Evolutionary conservation across 2,329 filamentous ascomycete genomes (phyloP), one percentile per base, ranked within the genome.

Genomic region (Fusarium nurragi): DNA sequence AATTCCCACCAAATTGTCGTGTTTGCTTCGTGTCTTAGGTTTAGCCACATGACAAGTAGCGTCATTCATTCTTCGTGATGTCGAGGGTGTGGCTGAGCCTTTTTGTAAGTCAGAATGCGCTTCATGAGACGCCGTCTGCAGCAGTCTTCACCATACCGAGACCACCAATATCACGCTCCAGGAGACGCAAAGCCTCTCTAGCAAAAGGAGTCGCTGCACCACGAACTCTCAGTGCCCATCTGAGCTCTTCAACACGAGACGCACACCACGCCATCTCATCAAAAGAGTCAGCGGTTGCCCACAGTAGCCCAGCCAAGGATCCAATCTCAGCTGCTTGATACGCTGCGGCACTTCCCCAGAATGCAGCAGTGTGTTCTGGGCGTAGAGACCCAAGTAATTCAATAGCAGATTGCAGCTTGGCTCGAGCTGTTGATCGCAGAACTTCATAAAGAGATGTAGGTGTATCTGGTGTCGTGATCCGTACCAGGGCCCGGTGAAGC

Each of bases 401-500:
- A 16, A 80, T 79, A 0, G 78, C 79, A 2, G 72, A 70, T 12
- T 79, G 77, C 4, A 81, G 73, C 6, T 79, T 75, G 9, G 77
- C 71, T 9, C 76, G 73, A 21, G 79, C 79, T 5, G 78, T 79
- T 4, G 75, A 73, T 18, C 78, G 75, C 47, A 78, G 68, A 10
- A 76, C 71, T 4, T 69, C 54, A 13, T 75, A 74, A 10, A 78
- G 65, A 9, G 71, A 65, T 1, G 54, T 65, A 0, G 76, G 73
- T 1, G 74, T 74, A 10, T 72, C 69, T 3, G 74, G 70, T 1
- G 76, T 74, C 18, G 81, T 74, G 10, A 79, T 79, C 12, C 83
- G 76, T 3, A 85, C 75, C 49, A 85, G 80, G 6, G 79, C 79
- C 4, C 82, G 79, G 66, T 84, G 82, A 4, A 85, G 76, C 38